Percentiles rank a stretch among this genome's conserved stretches.
phyloP scores from a whole-genome alignment of 169 alveolate species.

The Amoebophrya sp. region DNA sequence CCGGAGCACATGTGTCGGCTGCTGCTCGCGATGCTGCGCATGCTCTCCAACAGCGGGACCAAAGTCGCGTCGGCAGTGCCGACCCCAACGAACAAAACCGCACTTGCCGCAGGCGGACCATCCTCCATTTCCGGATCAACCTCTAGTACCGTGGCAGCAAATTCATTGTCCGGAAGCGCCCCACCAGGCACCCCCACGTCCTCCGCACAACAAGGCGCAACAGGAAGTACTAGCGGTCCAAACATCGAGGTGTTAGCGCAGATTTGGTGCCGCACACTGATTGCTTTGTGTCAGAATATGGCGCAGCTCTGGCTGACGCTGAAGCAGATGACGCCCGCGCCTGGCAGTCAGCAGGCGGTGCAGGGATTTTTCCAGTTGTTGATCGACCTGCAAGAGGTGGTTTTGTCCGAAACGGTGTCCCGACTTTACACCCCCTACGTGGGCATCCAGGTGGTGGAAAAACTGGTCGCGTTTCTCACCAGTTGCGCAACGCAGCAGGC shows the following conservation, averaged over 20 bases:
- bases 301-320: background rate
- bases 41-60: background rate
- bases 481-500: background rate
- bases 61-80: background rate
- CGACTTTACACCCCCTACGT: background rate
- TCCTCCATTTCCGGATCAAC: too few species aligned
- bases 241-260: background rate
- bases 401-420: background rate
- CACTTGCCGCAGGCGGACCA: too few species aligned
- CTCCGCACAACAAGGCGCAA: background rate
- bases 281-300: background rate
- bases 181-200: too few species aligned
- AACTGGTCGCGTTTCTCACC: background rate
- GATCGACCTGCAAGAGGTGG: background rate
- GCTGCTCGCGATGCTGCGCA: background rate
- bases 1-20: slow-evolving; percentile 9
- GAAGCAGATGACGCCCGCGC: background rate
- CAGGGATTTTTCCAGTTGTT: background rate
- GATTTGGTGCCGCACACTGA: background rate
- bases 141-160: too few species aligned
- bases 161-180: too few species aligned
- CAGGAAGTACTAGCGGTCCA: too few species aligned
- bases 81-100: too few species aligned
- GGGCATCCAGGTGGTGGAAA: background rate
- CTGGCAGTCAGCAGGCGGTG: background rate